These are phyloP conservation scores for Trematosphaeria pertusa DNA, from an alignment of 2,329 filamentous ascomycete genomes.

Conservation along the genomic window DNA sequence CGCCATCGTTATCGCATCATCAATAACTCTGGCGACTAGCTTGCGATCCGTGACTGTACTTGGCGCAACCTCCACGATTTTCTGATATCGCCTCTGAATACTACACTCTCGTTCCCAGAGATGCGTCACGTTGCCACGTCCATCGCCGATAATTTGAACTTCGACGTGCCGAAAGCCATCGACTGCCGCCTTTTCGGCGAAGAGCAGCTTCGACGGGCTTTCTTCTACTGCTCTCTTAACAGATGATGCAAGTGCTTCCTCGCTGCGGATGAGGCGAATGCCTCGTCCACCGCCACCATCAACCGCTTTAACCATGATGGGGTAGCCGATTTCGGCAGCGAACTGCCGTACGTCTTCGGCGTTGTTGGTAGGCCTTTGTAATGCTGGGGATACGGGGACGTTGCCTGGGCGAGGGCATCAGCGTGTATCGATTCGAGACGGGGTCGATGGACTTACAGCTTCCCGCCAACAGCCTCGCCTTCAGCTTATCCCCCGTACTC, in stretches of 20 bases:
- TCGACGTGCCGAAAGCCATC: slow-evolving; percentile 68
- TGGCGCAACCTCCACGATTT: slow-evolving; percentile 66
- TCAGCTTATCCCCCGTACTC: slow-evolving; percentile 64
- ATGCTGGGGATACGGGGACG: slow-evolving; percentile 60
- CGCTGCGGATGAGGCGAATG: slow-evolving; percentile 60
- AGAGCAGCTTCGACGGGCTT: slow-evolving; percentile 64
- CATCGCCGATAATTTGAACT: slow-evolving; percentile 67
- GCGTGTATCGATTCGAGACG: no score
- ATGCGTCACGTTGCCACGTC: slow-evolving; percentile 59
- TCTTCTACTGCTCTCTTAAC: slow-evolving; percentile 63
- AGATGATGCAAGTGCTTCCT: slow-evolving; percentile 54
- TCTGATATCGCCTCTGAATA: slow-evolving; percentile 67
- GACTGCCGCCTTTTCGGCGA: slow-evolving; percentile 68
- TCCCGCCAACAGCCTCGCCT: slow-evolving; percentile 59
- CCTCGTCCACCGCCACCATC: slow-evolving; percentile 68
- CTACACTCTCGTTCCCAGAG: slow-evolving; percentile 68
- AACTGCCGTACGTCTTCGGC: slow-evolving; percentile 60
- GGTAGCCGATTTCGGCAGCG: slow-evolving; percentile 62
- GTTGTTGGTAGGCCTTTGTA: slow-evolving; percentile 52
- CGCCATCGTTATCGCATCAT: slow-evolving; percentile 62
- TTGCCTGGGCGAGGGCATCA: slow-evolving; percentile 30
- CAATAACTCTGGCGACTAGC: slow-evolving; percentile 58
- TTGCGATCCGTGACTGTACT: slow-evolving; percentile 56
- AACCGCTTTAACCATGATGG: slow-evolving; percentile 70
- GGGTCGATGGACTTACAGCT: slow-evolving; percentile 51